Conservation (phyloP, 306 rosid species). For the Senna tora region DNA sequence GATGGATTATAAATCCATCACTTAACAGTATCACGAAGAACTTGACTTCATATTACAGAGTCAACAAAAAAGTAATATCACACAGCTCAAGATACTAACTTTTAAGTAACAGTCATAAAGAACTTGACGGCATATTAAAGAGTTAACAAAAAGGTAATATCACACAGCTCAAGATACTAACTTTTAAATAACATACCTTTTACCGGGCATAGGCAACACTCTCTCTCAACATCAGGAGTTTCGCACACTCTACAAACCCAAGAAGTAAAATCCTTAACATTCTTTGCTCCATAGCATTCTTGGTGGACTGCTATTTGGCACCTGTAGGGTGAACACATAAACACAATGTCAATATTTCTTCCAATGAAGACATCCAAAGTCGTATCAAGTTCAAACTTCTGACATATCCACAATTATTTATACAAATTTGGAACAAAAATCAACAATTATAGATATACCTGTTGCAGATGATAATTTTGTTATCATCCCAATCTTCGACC, state of each 20-base stretch:
- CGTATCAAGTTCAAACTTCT: slow-evolving; percentile 17
- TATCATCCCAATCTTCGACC: slow-evolving; percentile 98
- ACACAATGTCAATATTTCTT: slow-evolving; percentile 1
- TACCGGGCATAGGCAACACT: slow-evolving; percentile 99
- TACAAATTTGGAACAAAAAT: slow-evolving; percentile 22
- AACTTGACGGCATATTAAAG: slow-evolving; percentile 15
- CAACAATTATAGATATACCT: slow-evolving; percentile 56
- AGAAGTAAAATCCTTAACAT: slow-evolving; percentile 85
- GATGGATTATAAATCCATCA: slow-evolving; percentile 5
- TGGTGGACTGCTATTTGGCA: slow-evolving; percentile 99
- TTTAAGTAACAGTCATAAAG: slow-evolving; percentile 12
- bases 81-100: slow-evolving; percentile 41
- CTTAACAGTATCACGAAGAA: slow-evolving; percentile 16
- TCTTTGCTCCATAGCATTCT: slow-evolving; percentile 93
- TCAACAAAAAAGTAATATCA: slow-evolving; percentile 16
- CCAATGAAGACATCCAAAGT: slow-evolving; percentile 13
- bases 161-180: slow-evolving; percentile 38
- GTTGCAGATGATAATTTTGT: slow-evolving; percentile 94
- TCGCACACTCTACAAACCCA: slow-evolving; percentile 99
- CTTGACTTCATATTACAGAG: slow-evolving; percentile 18
- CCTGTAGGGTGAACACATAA: slow-evolving; percentile 48
- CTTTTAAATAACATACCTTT: slow-evolving; percentile 59
- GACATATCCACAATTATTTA: slow-evolving; percentile 1
- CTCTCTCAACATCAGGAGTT: slow-evolving; percentile 82
- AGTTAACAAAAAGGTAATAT: slow-evolving; percentile 21